phyloP scores from a whole-genome alignment of 2,329 filamentous ascomycete genomes.

The Talaromyces piceae region DNA sequence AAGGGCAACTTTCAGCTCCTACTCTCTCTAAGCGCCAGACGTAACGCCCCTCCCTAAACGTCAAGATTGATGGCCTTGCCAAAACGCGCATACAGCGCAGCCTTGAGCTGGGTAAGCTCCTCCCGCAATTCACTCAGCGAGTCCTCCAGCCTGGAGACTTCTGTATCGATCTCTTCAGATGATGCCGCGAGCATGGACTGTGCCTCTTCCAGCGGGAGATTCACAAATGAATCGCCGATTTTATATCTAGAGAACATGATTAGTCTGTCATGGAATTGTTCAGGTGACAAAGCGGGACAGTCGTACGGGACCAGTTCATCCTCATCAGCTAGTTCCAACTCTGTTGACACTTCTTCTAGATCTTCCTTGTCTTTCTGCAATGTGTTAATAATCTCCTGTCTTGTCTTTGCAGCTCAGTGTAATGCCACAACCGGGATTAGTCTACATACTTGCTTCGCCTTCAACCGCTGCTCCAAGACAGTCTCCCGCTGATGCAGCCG shows the following conservation, averaged over 20 bases:
- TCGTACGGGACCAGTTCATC: constrained; percentile 84
- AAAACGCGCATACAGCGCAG: constrained; percentile 87
- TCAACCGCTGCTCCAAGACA: constrained; percentile 69
- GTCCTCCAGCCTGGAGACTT: constrained; percentile 69
- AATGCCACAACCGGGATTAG: constrained; percentile 23
- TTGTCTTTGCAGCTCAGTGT: neutral
- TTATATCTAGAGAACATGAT: constrained; percentile 63
- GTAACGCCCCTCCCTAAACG: constrained; percentile 56
- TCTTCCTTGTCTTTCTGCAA: constrained; percentile 95
- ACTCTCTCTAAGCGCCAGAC: neutral
- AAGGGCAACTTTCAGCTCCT: neutral
- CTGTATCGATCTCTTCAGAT: constrained; percentile 65
- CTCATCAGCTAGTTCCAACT: constrained; percentile 91
- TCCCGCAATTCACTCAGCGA: constrained; percentile 67
- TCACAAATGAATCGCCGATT: constrained; percentile 92
- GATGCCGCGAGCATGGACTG: constrained; percentile 73
- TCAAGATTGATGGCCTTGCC: constrained; percentile 96
- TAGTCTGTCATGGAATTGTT: too few relatives aligned
- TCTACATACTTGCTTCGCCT: constrained; percentile 60
- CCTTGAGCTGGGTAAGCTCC: constrained; percentile 85
- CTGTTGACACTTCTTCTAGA: constrained; percentile 81
- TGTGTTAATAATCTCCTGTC: constrained; percentile 4
- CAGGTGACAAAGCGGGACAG: too few relatives aligned
- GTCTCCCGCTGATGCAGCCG: constrained; percentile 82
- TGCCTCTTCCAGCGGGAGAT: constrained; percentile 73